phyloP scores from a whole-genome alignment of 2,329 filamentous ascomycete genomes.

The Phialemonium atrogriseum region DNA sequence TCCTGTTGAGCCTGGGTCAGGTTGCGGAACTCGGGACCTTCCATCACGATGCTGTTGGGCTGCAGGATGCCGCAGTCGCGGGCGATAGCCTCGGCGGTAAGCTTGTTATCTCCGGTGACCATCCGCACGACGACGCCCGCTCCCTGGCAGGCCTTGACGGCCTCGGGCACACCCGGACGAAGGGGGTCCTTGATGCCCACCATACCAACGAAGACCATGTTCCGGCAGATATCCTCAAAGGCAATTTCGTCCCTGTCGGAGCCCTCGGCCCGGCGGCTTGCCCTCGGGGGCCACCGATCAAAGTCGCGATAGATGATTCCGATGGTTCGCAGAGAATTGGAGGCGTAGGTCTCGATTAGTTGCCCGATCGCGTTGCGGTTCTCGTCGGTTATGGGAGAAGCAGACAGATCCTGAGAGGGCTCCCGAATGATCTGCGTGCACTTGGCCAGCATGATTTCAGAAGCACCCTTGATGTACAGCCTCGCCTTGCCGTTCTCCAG shows the following conservation, averaged over 20 bases:
- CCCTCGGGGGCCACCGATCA: constrained; percentile 70
- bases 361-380: constrained; percentile 50
- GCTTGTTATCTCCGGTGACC: constrained; percentile 77
- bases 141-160: constrained; percentile 63
- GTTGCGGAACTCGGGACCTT: constrained; percentile 71
- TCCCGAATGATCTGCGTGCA: constrained; percentile 44
- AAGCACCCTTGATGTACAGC: constrained; percentile 56
- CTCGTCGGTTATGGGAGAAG: constrained; percentile 38
- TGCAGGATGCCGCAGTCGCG: constrained; percentile 70
- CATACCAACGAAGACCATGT: constrained; percentile 61
- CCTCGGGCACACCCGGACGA: constrained; percentile 64
- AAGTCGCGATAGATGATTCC: constrained; percentile 80
- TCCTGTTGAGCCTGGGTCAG: constrained; percentile 57
- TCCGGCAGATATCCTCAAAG: constrained; percentile 58
- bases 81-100: constrained; percentile 73
- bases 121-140: constrained; percentile 76
- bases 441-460: constrained; percentile 53
- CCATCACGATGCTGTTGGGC: constrained; percentile 61
- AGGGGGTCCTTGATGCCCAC: constrained; percentile 79
- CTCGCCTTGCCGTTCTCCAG: constrained; percentile 42
- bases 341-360: constrained; percentile 71
- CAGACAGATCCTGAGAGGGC: constrained; percentile 34
- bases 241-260: constrained; percentile 53
- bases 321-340: constrained; percentile 74
- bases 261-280: constrained; percentile 43